Evolutionary conservation across 1,139 yeast genomes (phyloP).

Genomic region (Arxiozyma slooffiae): DNA sequence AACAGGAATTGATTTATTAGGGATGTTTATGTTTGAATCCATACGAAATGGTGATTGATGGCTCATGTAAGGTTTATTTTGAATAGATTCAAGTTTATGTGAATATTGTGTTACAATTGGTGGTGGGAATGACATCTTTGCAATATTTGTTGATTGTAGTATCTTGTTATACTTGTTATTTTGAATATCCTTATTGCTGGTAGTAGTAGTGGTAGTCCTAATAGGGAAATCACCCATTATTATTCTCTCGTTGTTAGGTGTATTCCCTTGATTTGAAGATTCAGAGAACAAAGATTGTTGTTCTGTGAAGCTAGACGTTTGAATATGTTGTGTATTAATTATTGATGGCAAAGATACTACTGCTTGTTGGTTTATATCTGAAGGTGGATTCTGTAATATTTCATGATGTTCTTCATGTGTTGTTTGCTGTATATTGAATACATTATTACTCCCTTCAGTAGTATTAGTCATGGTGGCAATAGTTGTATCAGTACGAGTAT

Average conservation of each 20-base stretch:
- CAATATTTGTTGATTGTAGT: not conserved
- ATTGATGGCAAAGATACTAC: not conserved
- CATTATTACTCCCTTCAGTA: not conserved
- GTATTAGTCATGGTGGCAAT: conserved; percentile 8
- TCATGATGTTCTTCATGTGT: not conserved
- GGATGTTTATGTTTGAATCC: not conserved
- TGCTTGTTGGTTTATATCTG: not conserved
- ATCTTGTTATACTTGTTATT: not conserved
- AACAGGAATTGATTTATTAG: not conserved
- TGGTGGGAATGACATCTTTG: conserved; percentile 1
- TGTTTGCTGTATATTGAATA: not conserved
- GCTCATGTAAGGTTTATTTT: not conserved
- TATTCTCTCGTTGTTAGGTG: not conserved
- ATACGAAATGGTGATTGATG: not conserved
- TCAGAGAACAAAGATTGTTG: not conserved
- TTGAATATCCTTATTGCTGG: too few relatives aligned
- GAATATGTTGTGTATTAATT: not conserved
- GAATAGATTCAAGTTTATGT: not conserved
- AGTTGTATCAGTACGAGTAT: conserved; percentile 4
- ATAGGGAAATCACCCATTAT: not conserved
- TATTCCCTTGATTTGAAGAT: not conserved
- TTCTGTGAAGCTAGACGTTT: not conserved
- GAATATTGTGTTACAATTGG: not conserved
- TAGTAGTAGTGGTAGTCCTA: not conserved
- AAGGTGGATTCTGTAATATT: not conserved